Percentiles rank a stretch among this genome's conserved stretches.
Evolutionary conservation across 176 grass and related monocot species (phyloP).

Genomic region (Hordeum vulgare): MorexV3_pseudomolecules_assembly NC_058520.1:553641818-553642317

Average conservation of each 20-base stretch:
- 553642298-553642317: too few relatives aligned
- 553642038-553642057: background rate
- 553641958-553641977: background rate
- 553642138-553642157: too few relatives aligned
- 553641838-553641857: constrained; percentile 72
- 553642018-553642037: background rate
- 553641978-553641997: background rate
- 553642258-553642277: too few relatives aligned
- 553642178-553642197: too few relatives aligned
- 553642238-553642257: too few relatives aligned
- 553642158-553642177: background rate
- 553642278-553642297: too few relatives aligned
- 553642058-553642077: background rate
- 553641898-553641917: background rate
- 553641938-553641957: background rate
- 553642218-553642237: too few relatives aligned
- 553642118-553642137: too few relatives aligned
- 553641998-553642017: background rate
- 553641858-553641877: constrained; percentile 74
- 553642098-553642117: background rate
- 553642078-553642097: background rate
- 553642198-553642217: too few relatives aligned
- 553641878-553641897: constrained; percentile 79
- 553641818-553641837: constrained; percentile 46
- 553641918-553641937: background rate